phyloP scores from a whole-genome alignment of 2,329 filamentous ascomycete genomes.

The Microdochium bolleyi region DNA sequence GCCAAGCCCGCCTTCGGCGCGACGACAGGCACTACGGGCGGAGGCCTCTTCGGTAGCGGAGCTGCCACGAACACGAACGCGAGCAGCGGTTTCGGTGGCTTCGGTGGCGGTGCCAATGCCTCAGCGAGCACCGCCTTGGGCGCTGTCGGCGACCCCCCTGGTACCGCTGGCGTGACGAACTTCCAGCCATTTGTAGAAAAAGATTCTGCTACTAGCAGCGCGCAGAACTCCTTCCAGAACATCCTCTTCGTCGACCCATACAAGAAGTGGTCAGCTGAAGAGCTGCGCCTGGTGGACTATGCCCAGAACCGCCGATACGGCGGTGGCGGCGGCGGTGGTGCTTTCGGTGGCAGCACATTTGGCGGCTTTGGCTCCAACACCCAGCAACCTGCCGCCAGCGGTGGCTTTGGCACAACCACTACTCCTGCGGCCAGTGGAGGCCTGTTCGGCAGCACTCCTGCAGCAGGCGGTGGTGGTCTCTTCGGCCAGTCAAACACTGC shows the following conservation, averaged over 20 bases:
- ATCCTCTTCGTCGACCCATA: conserved; percentile 73
- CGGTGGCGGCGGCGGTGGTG: conserved; percentile 74
- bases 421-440: conserved; percentile 10
- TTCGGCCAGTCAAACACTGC: conserved; percentile 28
- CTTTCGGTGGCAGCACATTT: conserved; percentile 53
- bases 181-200: conserved; percentile 69
- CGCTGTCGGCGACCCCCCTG: conserved; percentile 51
- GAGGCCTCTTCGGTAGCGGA: conserved; percentile 38
- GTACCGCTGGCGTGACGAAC: conserved; percentile 56
- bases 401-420: conserved; percentile 35
- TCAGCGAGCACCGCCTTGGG: conserved; percentile 34
- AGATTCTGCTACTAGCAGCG: conserved; percentile 46
- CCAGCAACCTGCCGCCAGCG: conserved; percentile 11
- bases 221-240: conserved; percentile 65
- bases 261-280: conserved; percentile 85
- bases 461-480: conserved; percentile 21
- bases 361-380: conserved; percentile 24
- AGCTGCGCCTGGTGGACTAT: conserved; percentile 80
- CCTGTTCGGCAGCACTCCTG: conserved; percentile 1
- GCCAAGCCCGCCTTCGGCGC: conserved; percentile 41
- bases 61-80: conserved; percentile 13
- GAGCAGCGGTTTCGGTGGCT: conserved; percentile 28
- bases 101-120: conserved; percentile 35
- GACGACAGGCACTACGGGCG: conserved; percentile 29
- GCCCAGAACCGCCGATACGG: conserved; percentile 77